A percentile compares a stretch with the other conserved stretches of the same genome.
These are phyloP conservation scores for Leucosporidium yakuticum DNA, from an alignment of 768 basidiomycete species.

Conservation along the genomic window DNA sequence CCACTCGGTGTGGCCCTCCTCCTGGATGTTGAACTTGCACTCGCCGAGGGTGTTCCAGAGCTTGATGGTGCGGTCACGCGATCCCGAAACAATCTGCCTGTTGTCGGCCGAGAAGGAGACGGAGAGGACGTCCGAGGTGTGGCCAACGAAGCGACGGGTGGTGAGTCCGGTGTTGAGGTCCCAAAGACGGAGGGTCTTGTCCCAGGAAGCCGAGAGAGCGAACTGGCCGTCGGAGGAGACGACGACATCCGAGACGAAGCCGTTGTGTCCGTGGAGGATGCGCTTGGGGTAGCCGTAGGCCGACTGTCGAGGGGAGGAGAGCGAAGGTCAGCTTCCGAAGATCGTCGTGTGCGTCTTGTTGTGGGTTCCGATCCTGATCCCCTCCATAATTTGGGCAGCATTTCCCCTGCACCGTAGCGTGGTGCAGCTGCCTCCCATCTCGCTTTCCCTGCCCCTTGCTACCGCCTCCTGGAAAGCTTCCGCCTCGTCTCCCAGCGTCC, in stretches of 20 bases:
- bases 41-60: slow-evolving; percentile 99
- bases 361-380: no score
- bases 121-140: slow-evolving; percentile 94
- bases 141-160: slow-evolving; percentile 94
- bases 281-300: slow-evolving; percentile 94
- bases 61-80: slow-evolving; percentile 94
- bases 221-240: slow-evolving; percentile 81
- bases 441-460: neutral
- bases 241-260: slow-evolving; percentile 36
- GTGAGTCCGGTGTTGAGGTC: slow-evolving; percentile 96
- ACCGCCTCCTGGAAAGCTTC: neutral
- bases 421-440: no score
- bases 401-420: no score
- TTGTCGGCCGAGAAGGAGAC: slow-evolving; percentile 99
- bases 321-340: neutral
- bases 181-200: slow-evolving; percentile 99
- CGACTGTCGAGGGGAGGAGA: slow-evolving; percentile 49
- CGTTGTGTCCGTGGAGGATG: slow-evolving; percentile 92
- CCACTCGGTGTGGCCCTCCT: slow-evolving; percentile 98
- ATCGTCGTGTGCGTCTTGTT: neutral
- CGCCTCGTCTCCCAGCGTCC: neutral
- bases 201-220: slow-evolving; percentile 98
- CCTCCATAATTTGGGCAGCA: neutral
- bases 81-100: slow-evolving; percentile 97
- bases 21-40: slow-evolving; percentile 99